Percentiles rank a stretch among this genome's conserved stretches.
These are phyloP conservation scores for Myrica gale DNA, from an alignment of 306 rosid species.

Conservation along the genomic window DNA sequence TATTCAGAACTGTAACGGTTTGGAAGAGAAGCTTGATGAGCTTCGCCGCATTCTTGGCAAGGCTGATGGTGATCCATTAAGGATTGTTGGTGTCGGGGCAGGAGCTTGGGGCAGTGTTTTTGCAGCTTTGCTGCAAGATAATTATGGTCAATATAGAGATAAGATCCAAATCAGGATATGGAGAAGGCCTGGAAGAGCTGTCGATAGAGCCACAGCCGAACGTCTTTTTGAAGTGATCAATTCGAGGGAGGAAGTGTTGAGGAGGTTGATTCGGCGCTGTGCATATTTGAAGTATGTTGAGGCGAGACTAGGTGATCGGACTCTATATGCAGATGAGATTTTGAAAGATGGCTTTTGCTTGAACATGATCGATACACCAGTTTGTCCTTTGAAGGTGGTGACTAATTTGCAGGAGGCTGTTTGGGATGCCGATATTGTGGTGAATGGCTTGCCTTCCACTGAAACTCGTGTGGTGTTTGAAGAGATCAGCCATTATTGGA, in stretches of 20 bases:
- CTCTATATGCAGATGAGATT: constrained; percentile 82
- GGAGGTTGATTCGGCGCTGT: constrained; percentile 83
- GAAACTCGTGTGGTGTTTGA: constrained; percentile 82
- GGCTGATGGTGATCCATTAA: constrained; percentile 63
- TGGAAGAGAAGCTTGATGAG: constrained; percentile 78
- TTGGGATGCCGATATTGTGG: constrained; percentile 97
- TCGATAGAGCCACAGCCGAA: constrained; percentile 73
- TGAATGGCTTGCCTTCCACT: constrained; percentile 95
- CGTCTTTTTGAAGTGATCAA: constrained; percentile 85
- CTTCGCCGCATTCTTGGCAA: constrained; percentile 48
- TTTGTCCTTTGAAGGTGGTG: constrained; percentile 87
- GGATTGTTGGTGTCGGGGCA: constrained; percentile 85
- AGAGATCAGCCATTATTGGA: constrained; percentile 83
- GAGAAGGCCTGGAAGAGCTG: constrained; percentile 73
- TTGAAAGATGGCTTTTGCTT: constrained; percentile 86
- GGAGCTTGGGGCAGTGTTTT: constrained; percentile 99
- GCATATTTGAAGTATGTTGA: constrained; percentile 89
- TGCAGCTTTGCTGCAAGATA: constrained; percentile 74
- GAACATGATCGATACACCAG: constrained; percentile 92
- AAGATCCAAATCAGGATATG: constrained; percentile 81
- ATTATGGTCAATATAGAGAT: constrained; percentile 75
- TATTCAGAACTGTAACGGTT: constrained; percentile 45
- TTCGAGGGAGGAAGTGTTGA: constrained; percentile 77
- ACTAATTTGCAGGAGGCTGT: constrained; percentile 96
- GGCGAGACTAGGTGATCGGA: constrained; percentile 90